These are phyloP conservation scores for Penicillium glabrum DNA, from an alignment of 2,329 filamentous ascomycete species.

Conservation along the genomic window DNA sequence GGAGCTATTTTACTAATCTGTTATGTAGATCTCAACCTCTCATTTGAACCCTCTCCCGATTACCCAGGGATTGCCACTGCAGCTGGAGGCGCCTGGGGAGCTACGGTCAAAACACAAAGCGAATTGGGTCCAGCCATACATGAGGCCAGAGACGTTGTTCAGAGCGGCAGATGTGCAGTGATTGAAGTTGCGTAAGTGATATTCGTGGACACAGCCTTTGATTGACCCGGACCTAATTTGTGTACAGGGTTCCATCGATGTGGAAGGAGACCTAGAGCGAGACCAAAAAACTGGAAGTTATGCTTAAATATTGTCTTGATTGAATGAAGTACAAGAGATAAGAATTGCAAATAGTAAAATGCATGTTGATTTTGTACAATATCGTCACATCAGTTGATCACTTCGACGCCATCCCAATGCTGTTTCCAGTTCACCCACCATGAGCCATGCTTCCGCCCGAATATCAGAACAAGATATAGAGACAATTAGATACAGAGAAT, in stretches of 20 bases:
- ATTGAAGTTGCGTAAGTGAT: neutral
- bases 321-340: neutral
- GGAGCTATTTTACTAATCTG: neutral
- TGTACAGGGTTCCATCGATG: neutral
- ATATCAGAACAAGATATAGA: conserved; percentile 13
- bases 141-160: conserved; percentile 42
- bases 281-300: no score
- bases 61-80: conserved; percentile 66
- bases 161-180: neutral
- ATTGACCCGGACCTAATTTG: neutral
- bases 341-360: neutral
- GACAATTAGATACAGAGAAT: conserved; percentile 24
- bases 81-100: conserved; percentile 55
- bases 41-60: conserved; percentile 62
- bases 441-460: conserved; percentile 15
- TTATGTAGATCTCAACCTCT: conserved; percentile 61
- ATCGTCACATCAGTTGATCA: conserved; percentile 8
- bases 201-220: neutral
- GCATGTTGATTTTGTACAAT: conserved; percentile 29
- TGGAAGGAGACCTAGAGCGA: neutral
- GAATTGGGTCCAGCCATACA: conserved; percentile 54
- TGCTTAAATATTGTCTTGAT: neutral
- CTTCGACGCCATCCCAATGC: conserved; percentile 35
- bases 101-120: conserved; percentile 51
- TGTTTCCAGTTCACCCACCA: conserved; percentile 17